Base-by-base conservation (phyloP, 2,329 filamentous ascomycete species). In the Aspergillus ruber region DNA sequence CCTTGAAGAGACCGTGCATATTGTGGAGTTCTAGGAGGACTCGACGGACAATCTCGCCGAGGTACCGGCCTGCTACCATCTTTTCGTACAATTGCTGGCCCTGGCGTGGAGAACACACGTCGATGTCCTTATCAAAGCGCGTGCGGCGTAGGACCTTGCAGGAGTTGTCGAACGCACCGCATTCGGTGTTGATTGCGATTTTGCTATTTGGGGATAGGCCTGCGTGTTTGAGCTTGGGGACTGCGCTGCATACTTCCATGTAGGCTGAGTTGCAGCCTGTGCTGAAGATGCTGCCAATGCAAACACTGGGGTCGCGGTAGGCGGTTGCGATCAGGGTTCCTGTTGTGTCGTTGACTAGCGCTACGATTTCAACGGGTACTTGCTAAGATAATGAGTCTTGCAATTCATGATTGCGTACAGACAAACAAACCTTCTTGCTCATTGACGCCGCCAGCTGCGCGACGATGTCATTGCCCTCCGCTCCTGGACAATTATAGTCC, bases 221-320 rank as follows among this genome's bases (percentile, higher is more conserved):
- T 74, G 88, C 79, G 68, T 90, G 80, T 10, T 83, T 85, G 39
- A 96, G 80, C 75, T 96, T 96, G 48, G 89, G 89, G 53, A 95
- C 89, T 6, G 82, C 84, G 48, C 85, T 85, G 56, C 81, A 85
- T 59, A 90, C 71, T 71, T 96, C 90, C 85, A 96, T 93, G 74
- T 96, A 96, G 27, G 90, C 90, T 27, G 90, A 90, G 60, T 96
- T 96, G 74, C 90, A 95, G 47, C 90, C 90, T 5, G 91, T 96
- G 59, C 91, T 90, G 60, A 96, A 95, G 63, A 96, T 95, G 69
- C 90, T 95, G 45, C 90, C 90, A 57, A 95, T 89, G 70, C 83
- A 88, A 77, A 94, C 89, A 59, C 84, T 81, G 35, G 84, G 77
- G 65, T 96, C 88, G 15, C 86, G 91, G 72, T 96, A 96, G 35